Percentiles rank a stretch among this genome's conserved stretches.
These are phyloP conservation scores for Boehmeria nivea DNA, from an alignment of 306 rosid genomes.

Conservation along the genomic window DNA sequence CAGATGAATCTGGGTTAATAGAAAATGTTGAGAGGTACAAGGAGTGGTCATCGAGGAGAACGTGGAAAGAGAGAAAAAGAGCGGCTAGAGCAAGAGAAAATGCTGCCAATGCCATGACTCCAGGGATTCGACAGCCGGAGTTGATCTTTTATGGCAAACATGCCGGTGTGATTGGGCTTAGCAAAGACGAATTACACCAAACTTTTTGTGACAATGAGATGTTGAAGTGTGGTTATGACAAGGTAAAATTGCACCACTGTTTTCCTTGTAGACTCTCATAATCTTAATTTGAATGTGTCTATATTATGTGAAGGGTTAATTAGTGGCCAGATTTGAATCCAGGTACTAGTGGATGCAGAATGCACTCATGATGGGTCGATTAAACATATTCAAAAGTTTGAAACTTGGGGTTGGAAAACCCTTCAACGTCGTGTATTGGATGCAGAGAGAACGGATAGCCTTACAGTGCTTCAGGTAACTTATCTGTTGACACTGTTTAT, in stretches of 20 bases:
- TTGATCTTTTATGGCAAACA: conserved; percentile 72
- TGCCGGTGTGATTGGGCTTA: conserved; percentile 73
- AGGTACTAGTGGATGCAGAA: conserved; percentile 97
- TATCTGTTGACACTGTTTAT: conserved; percentile 1
- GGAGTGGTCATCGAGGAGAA: conserved; percentile 81
- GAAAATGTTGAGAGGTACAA: conserved; percentile 46
- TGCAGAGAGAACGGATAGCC: conserved; percentile 72
- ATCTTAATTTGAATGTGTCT: conserved; percentile 3
- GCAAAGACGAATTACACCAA: conserved; percentile 47
- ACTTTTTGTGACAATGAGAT: conserved; percentile 35
- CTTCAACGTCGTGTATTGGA: conserved; percentile 71
- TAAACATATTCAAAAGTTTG: conserved; percentile 84
- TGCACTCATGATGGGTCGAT: conserved; percentile 98
- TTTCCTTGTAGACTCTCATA: not conserved
- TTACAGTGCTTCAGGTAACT: conserved; percentile 68
- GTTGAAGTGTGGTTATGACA: conserved; percentile 64
- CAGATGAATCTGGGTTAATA: conserved; percentile 47
- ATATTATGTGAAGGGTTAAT: conserved; percentile 3
- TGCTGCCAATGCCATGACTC: conserved; percentile 24
- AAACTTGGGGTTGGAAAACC: conserved; percentile 91
- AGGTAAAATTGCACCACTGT: conserved; percentile 32
- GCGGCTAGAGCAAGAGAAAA: conserved; percentile 36
- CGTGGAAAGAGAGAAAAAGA: conserved; percentile 83
- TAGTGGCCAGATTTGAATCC: conserved; percentile 22
- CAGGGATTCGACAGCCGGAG: conserved; percentile 51